Evolutionary conservation across 345 rosid species (phyloP).

Genomic region (Populus euphratica): DNA sequence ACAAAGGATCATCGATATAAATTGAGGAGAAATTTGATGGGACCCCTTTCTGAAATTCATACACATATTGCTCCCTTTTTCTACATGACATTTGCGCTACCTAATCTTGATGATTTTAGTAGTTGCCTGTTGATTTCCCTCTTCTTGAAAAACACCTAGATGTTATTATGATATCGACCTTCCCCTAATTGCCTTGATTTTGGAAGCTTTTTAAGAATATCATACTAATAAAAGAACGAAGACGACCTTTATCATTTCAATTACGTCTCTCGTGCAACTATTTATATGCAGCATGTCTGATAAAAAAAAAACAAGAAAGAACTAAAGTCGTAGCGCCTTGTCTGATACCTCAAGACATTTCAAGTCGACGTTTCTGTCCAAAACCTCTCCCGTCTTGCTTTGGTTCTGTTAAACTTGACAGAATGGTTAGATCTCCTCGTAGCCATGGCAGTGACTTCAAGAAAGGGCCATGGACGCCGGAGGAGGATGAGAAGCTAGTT

Average conservation of each 20-base stretch:
- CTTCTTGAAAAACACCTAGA: background rate
- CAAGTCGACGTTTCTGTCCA: background rate
- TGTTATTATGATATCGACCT: background rate
- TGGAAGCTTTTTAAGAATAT: background rate
- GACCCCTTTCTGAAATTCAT: background rate
- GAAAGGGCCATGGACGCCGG: conserved; percentile 26
- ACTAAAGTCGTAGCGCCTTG: background rate
- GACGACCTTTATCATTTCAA: conserved; percentile 22
- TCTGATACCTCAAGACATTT: background rate
- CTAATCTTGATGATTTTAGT: conserved; percentile 18
- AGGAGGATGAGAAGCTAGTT: conserved; percentile 15
- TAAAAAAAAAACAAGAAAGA: background rate
- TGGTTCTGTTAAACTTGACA: background rate
- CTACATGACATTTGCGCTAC: conserved; percentile 10
- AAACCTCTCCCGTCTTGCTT: background rate
- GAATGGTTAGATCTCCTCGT: conserved; percentile 15
- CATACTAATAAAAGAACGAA: background rate
- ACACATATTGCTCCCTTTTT: background rate
- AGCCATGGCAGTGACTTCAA: conserved; percentile 4
- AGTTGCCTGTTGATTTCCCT: background rate
- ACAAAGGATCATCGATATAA: background rate
- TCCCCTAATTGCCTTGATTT: conserved; percentile 8
- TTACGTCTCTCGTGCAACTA: conserved; percentile 21
- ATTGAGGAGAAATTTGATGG: background rate
- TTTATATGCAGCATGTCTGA: conserved; percentile 12